Evolutionary conservation across 2,329 filamentous ascomycete species (phyloP), one percentile per base, ranked within the genome.

Genomic region (Atkinsonella texensis): DNA sequence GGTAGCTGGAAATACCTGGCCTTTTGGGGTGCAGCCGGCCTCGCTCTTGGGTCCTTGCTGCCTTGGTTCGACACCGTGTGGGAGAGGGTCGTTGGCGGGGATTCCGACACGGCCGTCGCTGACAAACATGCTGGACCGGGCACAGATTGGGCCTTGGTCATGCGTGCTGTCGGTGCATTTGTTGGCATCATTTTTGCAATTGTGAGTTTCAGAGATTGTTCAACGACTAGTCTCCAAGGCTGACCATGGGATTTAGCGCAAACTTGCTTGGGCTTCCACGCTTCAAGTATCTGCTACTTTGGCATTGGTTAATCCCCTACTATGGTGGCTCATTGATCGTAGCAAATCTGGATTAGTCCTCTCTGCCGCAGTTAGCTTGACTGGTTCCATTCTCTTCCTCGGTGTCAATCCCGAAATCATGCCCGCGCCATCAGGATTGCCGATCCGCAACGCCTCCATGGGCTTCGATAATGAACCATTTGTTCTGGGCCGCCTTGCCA

Each of bases 241-340:
- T 28, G 28, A 28, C 28, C 28, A 28, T 28, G 4, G 7, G 7
- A 8, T 51, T 47, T 33, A 94, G 88, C 84, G 93, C 57, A 88
- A 87, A 67, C 79, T 96, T 10, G 87, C 89, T 1, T 98, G 93
- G 93, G 80, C 90, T 60, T 96, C 90, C 9, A 93, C 89, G 1
- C 80, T 95, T n/a, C 93, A 98, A 68, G 83, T 94, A 18, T 94
- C 90, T 1, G 69, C 94, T 28, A 93, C 90, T 1, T 81, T 98
- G 47, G 87, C 89, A 20, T 80, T 97, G 54, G 88, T 86, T 18
- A 97, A 97, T 64, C 91, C 93, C 1, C 85, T 93, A 10, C 73
- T 98, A 17, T 98, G 93, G 93, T 98, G 95, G 69, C 75, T 97
- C 23, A 86, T 98, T 62, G 93, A 98, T 69, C 87, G 91, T 48